These are phyloP conservation scores for Ensete glaucum DNA, from an alignment of 176 grass and related monocot species.

Conservation along the genomic window DNA sequence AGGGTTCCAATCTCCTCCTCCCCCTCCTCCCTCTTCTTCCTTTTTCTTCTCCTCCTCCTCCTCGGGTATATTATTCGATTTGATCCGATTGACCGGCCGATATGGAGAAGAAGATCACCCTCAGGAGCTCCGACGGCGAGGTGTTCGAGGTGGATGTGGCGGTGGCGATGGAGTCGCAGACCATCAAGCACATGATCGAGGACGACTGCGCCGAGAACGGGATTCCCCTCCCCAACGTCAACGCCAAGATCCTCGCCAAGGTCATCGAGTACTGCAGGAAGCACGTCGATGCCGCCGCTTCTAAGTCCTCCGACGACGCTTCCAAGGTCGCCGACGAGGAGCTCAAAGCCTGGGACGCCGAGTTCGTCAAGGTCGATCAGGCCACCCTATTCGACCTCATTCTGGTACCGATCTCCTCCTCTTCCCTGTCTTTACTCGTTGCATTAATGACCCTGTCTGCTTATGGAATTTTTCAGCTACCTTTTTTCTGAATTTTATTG, in stretches of 20 bases:
- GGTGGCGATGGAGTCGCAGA: constrained; percentile 38
- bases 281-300: constrained; percentile 24
- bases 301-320: neutral
- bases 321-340: neutral
- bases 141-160: constrained; percentile 32
- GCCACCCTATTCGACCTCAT: constrained; percentile 39
- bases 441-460: no score
- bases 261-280: constrained; percentile 55
- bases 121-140: constrained; percentile 33
- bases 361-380: constrained; percentile 53
- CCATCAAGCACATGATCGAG: constrained; percentile 48
- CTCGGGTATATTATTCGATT: neutral
- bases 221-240: constrained; percentile 53
- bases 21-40: no score
- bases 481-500: no score
- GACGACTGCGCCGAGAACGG: constrained; percentile 31
- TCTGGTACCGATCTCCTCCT: neutral
- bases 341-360: constrained; percentile 33
- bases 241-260: constrained; percentile 30
- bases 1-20: no score
- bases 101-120: constrained; percentile 14
- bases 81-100: constrained; percentile 26
- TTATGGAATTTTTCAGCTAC: no score
- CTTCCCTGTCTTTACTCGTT: neutral
- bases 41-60: no score